Conservation (phyloP, 129 eudicot species). For the Chrysanthemum seticuspe region DNA sequence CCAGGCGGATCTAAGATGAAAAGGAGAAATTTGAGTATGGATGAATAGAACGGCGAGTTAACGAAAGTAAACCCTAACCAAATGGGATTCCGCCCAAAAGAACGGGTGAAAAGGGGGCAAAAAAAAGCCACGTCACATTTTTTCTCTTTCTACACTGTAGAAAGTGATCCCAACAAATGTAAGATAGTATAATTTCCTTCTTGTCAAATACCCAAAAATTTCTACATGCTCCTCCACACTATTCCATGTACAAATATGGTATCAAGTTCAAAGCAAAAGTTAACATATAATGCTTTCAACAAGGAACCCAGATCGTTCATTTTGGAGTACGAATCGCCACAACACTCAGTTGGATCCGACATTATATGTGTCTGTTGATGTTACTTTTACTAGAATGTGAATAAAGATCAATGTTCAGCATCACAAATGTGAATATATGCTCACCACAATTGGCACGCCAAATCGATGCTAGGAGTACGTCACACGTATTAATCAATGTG, state of each 20-base stretch:
- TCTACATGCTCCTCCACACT: too few relatives aligned
- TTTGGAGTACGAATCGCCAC: constrained; percentile 27
- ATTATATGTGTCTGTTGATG: constrained; percentile 4
- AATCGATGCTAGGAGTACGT: background rate
- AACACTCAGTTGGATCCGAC: constrained; percentile 25
- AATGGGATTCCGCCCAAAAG: too few relatives aligned
- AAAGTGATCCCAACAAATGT: too few relatives aligned
- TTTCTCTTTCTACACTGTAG: too few relatives aligned
- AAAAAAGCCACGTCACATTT: too few relatives aligned
- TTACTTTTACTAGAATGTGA: constrained; percentile 19
- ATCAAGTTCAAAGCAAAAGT: constrained; percentile 17
- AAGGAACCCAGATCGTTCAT: constrained; percentile 6
- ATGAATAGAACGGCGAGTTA: too few relatives aligned
- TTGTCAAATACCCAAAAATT: too few relatives aligned
- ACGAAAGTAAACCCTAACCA: too few relatives aligned
- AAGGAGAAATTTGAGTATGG: too few relatives aligned
- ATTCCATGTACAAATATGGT: constrained; percentile 11
- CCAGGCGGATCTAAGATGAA: too few relatives aligned
- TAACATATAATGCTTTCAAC: background rate
- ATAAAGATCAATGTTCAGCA: constrained; percentile 21
- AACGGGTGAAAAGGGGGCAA: too few relatives aligned
- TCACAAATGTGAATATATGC: constrained; percentile 27
- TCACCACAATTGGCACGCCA: constrained; percentile 11
- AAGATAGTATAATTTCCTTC: too few relatives aligned
- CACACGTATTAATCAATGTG: background rate